A percentile compares a stretch with the other conserved stretches of the same genome.
phyloP scores from a whole-genome alignment of 2,329 filamentous ascomycete genomes.

The Alternaria conjuncta region DNA sequence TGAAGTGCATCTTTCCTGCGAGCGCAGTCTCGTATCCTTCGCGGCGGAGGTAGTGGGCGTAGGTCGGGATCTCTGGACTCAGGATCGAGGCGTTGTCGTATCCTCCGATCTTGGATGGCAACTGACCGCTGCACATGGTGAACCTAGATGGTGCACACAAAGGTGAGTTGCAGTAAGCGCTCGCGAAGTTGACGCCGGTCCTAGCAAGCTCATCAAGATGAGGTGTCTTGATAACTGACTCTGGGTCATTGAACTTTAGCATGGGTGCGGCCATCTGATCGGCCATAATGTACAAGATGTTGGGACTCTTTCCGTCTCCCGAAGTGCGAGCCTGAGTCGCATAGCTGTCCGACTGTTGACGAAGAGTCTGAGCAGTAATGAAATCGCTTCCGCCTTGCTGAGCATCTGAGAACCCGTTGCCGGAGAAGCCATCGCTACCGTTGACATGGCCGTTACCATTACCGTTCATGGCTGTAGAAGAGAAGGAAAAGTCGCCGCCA shows the following conservation, averaged over 20 bases:
- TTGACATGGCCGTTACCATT: constrained; percentile 18
- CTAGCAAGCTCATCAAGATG: constrained; percentile 84
- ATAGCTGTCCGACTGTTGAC: constrained; percentile 31
- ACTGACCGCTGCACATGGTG: constrained; percentile 90
- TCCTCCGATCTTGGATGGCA: constrained; percentile 89
- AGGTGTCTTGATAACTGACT: constrained; percentile 90
- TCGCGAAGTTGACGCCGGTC: constrained; percentile 87
- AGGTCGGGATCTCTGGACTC: constrained; percentile 83
- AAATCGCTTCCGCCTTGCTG: constrained; percentile 28
- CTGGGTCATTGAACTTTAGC: constrained; percentile 88
- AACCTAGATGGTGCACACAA: constrained; percentile 92
- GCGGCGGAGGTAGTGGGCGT: constrained; percentile 86
- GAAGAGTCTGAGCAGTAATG: constrained; percentile 37
- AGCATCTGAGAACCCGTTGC: constrained; percentile 15
- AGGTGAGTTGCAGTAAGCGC: constrained; percentile 91
- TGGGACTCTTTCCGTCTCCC: constrained; percentile 60
- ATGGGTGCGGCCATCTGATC: constrained; percentile 91
- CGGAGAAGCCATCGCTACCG: constrained; percentile 16
- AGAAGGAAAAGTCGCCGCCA: constrained; percentile 22
- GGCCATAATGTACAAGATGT: constrained; percentile 94
- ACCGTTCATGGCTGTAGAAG: constrained; percentile 18
- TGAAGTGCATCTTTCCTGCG: constrained; percentile 97
- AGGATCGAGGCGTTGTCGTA: constrained; percentile 92
- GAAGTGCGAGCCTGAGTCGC: constrained; percentile 21
- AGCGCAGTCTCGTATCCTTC: constrained; percentile 89